Conservation (phyloP, 176 grass and related monocot species). For the Avena atlantica region DNA sequence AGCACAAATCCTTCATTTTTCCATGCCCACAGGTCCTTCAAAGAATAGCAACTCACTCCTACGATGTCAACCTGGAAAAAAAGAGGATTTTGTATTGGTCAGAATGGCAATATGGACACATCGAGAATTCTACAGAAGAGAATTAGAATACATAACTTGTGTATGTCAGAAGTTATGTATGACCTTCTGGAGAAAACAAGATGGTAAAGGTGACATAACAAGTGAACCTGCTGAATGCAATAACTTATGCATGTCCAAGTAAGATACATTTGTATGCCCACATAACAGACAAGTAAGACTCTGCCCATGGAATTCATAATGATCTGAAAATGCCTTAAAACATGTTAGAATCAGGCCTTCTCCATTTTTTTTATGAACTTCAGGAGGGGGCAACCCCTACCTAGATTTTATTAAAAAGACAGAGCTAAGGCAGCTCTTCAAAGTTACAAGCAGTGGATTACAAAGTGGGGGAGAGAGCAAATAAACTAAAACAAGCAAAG, state of each 20-base stretch:
- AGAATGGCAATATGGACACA: background rate
- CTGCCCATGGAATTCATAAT: slow-evolving; percentile 9
- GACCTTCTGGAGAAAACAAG: too few species aligned
- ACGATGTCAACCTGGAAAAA: slow-evolving; percentile 75
- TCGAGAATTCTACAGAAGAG: slow-evolving; percentile 10
- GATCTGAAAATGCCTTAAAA: background rate
- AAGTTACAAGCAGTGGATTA: too few species aligned
- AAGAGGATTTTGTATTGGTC: slow-evolving; percentile 33
- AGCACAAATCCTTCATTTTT: slow-evolving; percentile 85
- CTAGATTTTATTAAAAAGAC: too few species aligned
- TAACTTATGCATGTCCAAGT: background rate
- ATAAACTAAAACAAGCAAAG: too few species aligned
- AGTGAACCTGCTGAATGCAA: background rate
- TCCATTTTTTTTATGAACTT: background rate
- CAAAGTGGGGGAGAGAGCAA: too few species aligned
- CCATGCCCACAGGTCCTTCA: slow-evolving; percentile 77
- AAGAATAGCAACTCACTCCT: slow-evolving; percentile 97
- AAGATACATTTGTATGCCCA: background rate
- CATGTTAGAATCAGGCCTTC: background rate
- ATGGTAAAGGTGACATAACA: background rate
- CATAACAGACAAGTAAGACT: background rate
- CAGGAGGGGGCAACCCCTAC: too few species aligned
- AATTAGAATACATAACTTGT: background rate
- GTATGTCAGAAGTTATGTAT: background rate
- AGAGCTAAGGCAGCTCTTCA: too few species aligned